These are phyloP conservation scores for Neohortaea acidophila DNA, from an alignment of 495 filamentous ascomycete species.

Conservation along the genomic window DNA sequence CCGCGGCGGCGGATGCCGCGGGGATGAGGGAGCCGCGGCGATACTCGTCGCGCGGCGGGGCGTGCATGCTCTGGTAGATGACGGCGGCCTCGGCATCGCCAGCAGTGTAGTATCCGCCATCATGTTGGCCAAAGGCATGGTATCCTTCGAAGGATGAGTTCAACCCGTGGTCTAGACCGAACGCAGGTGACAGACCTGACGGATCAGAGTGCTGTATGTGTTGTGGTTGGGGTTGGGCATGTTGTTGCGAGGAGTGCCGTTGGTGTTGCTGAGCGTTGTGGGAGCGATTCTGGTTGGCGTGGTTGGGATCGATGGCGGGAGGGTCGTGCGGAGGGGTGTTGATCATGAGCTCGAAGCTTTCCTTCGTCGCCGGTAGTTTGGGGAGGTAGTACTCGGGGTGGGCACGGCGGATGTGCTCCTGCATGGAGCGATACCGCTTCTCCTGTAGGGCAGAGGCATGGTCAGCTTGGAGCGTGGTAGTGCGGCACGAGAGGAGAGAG, in stretches of 20 bases:
- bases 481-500: background rate
- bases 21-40: slow-evolving; percentile 46
- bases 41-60: slow-evolving; percentile 55
- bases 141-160: slow-evolving; percentile 15
- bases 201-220: slow-evolving; percentile 12
- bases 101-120: slow-evolving; percentile 25
- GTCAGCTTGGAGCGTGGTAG: slow-evolving; percentile 14
- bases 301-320: slow-evolving; percentile 25
- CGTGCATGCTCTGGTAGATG: slow-evolving; percentile 29
- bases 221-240: slow-evolving; percentile 12
- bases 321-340: slow-evolving; percentile 74
- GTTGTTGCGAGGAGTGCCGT: slow-evolving; percentile 18
- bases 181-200: slow-evolving; percentile 16
- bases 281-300: slow-evolving; percentile 27
- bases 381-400: slow-evolving; percentile 96
- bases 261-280: slow-evolving; percentile 2
- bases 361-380: slow-evolving; percentile 95
- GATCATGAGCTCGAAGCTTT: slow-evolving; percentile 94
- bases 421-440: slow-evolving; percentile 97
- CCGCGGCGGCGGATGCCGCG: slow-evolving; percentile 67
- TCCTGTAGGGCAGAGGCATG: slow-evolving; percentile 42
- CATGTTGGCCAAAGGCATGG: slow-evolving; percentile 22
- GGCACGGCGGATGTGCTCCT: slow-evolving; percentile 95
- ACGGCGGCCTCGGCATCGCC: slow-evolving; percentile 56
- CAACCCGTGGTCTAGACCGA: slow-evolving; percentile 12